Conservation (phyloP, 2,329 filamentous ascomycete species). For the Colletotrichum truncatum region DNA sequence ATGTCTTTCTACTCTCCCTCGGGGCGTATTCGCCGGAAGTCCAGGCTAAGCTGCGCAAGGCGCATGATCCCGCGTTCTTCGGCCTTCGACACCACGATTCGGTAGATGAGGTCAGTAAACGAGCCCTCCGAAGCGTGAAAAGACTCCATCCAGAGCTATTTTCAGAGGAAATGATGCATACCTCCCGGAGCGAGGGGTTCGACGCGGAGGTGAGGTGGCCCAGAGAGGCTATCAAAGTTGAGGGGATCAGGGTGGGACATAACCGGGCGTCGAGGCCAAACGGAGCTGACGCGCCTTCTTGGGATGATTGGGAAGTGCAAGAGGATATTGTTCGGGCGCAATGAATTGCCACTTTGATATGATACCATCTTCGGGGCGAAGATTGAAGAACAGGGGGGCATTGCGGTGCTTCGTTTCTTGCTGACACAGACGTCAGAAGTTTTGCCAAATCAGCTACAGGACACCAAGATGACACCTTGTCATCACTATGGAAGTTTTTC, state of each 20-base stretch:
- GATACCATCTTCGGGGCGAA: not conserved
- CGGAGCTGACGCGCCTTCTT: conserved; percentile 62
- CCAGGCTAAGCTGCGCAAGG: conserved; percentile 55
- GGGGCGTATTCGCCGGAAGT: conserved; percentile 58
- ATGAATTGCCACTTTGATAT: not conserved
- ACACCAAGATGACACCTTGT: no score
- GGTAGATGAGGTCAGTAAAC: conserved; percentile 65
- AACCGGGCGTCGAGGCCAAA: conserved; percentile 47
- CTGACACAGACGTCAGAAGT: no score
- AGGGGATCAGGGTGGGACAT: conserved; percentile 49
- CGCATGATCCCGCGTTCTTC: conserved; percentile 62
- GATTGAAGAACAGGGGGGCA: not conserved
- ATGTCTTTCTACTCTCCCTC: conserved; percentile 44
- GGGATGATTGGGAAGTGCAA: conserved; percentile 59
- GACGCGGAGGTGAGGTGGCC: conserved; percentile 47
- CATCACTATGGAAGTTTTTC: no score
- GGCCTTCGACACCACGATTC: conserved; percentile 63
- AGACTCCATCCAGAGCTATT: conserved; percentile 44
- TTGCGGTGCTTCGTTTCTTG: no score
- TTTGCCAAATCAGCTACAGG: no score
- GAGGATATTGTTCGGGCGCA: conserved; percentile 35
- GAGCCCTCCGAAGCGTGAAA: conserved; percentile 62
- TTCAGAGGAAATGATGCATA: conserved; percentile 38
- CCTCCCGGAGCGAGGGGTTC: conserved; percentile 40
- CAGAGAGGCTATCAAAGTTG: conserved; percentile 45